These are phyloP conservation scores for Salix suchowensis DNA, from an alignment of 345 rosid genomes.

Conservation along the genomic window DNA sequence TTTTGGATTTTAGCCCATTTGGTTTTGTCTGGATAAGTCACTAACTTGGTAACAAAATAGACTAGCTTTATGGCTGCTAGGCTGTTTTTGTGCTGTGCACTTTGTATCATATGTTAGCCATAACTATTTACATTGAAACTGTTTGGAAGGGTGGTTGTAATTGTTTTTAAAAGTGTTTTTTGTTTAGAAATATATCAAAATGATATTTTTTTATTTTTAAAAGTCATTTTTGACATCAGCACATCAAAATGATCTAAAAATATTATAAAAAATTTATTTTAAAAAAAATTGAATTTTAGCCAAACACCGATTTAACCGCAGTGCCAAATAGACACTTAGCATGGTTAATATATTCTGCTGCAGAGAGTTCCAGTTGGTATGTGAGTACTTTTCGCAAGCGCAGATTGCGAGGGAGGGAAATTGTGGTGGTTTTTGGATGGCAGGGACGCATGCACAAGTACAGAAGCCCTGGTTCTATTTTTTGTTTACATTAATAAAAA, in stretches of 20 bases:
- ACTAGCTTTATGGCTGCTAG: background rate
- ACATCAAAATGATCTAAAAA: too few relatives aligned
- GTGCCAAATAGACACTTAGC: too few relatives aligned
- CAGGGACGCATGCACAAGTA: background rate
- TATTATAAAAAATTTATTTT: too few relatives aligned
- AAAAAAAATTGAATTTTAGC: too few relatives aligned
- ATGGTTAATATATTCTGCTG: background rate
- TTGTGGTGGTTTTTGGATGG: background rate
- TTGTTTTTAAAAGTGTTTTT: too few relatives aligned
- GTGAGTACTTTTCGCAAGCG: background rate
- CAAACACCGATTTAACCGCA: too few relatives aligned
- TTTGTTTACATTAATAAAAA: background rate
- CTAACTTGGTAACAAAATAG: background rate
- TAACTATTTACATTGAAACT: too few relatives aligned
- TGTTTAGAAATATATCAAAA: too few relatives aligned
- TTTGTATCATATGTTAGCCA: background rate
- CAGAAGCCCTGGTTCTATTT: conserved; percentile 12
- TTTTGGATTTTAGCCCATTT: background rate
- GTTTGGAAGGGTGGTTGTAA: too few relatives aligned
- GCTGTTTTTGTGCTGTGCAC: background rate
- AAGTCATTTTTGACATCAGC: too few relatives aligned
- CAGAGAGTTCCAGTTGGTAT: background rate
- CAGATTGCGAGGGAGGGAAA: background rate
- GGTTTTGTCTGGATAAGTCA: background rate
- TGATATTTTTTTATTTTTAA: too few relatives aligned